phyloP scores from a whole-genome alignment of 768 basidiomycete genomes.

The Suillus paluster region DNA sequence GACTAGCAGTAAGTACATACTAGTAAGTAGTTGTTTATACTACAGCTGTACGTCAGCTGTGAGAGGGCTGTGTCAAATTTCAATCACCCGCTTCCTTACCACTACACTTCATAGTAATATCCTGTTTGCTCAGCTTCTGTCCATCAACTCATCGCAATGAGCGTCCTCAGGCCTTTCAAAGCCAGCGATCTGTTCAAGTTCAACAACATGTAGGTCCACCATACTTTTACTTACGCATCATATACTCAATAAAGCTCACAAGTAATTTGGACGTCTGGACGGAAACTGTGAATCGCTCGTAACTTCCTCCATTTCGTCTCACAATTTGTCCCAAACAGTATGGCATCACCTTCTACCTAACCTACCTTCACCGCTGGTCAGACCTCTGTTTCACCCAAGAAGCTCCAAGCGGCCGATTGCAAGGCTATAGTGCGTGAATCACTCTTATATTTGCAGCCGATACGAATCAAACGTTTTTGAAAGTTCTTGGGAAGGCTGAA shows the following conservation, averaged over 20 bases:
- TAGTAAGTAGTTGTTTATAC: too few relatives aligned
- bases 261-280: constrained; percentile 98
- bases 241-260: constrained; percentile 9
- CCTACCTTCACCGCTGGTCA: constrained; percentile 89
- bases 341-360: constrained; percentile 85
- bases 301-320: constrained; percentile 4
- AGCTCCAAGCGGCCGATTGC: constrained; percentile 80
- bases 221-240: neutral
- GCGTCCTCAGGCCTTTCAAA: constrained; percentile 82
- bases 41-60: too few relatives aligned
- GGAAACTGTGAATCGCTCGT: constrained; percentile 75
- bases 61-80: neutral
- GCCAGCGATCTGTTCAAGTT: constrained; percentile 92
- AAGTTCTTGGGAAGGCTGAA: constrained; percentile 95
- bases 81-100: neutral
- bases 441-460: constrained; percentile 5
- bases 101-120: neutral
- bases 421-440: constrained; percentile 83
- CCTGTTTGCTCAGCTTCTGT: too few relatives aligned
- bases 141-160: constrained; percentile 57
- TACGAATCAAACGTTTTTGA: constrained; percentile 8
- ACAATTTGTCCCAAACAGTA: constrained; percentile 55
- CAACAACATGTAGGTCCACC: constrained; percentile 76
- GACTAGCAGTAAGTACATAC: too few relatives aligned
- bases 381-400: constrained; percentile 87